Percentiles rank a stretch among this genome's conserved stretches.
Conservation (phyloP, 768 basidiomycete genomes). For the Lyophyllum decastes region DNA sequence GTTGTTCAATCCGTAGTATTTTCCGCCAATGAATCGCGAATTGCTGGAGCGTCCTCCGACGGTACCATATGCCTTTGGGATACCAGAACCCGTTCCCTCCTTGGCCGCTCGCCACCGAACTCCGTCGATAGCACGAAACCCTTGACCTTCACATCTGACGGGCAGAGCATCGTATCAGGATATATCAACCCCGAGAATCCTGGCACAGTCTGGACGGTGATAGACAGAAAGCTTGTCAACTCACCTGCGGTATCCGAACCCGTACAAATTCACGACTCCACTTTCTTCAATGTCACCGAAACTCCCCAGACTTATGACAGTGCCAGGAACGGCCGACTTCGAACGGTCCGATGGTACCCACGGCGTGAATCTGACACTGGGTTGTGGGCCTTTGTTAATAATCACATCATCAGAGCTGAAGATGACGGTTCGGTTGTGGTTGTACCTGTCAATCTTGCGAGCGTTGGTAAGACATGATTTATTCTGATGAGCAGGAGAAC, state of each 20-base stretch:
- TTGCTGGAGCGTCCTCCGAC: neutral
- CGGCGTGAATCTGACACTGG: neutral
- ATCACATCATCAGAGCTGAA: neutral
- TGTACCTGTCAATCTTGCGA: neutral
- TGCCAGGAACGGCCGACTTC: neutral
- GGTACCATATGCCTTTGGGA: neutral
- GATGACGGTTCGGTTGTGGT: neutral
- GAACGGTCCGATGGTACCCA: neutral
- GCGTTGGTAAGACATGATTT: too few species aligned
- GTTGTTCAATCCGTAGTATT: too few species aligned
- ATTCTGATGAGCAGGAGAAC: too few species aligned
- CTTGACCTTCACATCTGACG: neutral
- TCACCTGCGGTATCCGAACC: neutral
- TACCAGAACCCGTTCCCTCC: neutral
- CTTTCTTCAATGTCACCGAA: neutral
- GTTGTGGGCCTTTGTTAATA: neutral
- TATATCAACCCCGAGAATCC: neutral
- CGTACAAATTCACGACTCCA: neutral
- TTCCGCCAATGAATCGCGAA: too few species aligned
- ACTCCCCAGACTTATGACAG: neutral
- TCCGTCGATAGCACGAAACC: neutral
- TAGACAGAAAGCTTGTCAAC: neutral
- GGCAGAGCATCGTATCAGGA: neutral
- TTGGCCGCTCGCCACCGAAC: neutral
- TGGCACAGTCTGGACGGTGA: neutral